phyloP scores from a whole-genome alignment of 306 rosid species.

The Vigna mungo region DNA sequence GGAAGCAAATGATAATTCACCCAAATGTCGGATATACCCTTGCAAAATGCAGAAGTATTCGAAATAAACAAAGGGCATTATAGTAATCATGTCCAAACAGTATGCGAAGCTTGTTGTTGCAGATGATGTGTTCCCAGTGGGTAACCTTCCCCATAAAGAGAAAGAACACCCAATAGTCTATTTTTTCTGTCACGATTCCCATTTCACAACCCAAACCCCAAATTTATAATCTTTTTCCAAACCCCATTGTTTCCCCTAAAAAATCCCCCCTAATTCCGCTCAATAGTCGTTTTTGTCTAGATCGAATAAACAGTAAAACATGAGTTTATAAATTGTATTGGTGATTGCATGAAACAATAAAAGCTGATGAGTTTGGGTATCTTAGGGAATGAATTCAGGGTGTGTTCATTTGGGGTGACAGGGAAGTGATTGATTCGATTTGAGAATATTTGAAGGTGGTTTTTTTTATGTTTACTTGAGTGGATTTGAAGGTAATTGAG shows the following conservation, averaged over 20 bases:
- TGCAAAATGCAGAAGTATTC: background rate
- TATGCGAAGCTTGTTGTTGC: constrained; percentile 17
- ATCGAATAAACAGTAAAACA: no score
- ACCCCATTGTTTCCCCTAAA: background rate
- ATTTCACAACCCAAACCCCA: background rate
- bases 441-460: no score
- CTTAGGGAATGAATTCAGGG: no score
- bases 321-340: no score
- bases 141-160: constrained; percentile 28
- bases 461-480: no score
- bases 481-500: no score
- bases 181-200: constrained; percentile 37
- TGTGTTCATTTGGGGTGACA: no score
- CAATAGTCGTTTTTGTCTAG: no score
- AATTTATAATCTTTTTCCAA: constrained; percentile 2
- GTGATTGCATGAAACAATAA: no score
- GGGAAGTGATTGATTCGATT: no score
- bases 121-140: constrained; percentile 35
- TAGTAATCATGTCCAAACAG: background rate
- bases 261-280: constrained; percentile 8
- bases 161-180: constrained; percentile 28
- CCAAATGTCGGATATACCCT: constrained; percentile 5
- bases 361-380: no score
- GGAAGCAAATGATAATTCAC: background rate
- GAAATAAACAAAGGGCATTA: constrained; percentile 10